Percentiles rank a stretch among this genome's conserved stretches.
phyloP scores from a whole-genome alignment of 768 basidiomycete genomes.

The Boletus bicolor region DNA sequence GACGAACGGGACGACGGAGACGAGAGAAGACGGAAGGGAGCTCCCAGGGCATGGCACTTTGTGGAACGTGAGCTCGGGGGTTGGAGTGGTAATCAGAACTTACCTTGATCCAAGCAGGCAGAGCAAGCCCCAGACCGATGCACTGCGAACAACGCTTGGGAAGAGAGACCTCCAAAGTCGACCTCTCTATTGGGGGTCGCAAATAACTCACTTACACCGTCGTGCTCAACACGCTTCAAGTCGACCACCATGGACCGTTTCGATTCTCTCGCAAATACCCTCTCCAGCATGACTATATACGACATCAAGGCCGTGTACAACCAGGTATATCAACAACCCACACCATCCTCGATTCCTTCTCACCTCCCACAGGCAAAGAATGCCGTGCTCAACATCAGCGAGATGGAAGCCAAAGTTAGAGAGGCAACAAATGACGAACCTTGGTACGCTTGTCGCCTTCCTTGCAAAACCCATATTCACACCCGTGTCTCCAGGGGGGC shows the following conservation, averaged over 20 bases:
- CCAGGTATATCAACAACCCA: slow-evolving; percentile 51
- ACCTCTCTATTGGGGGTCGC: slow-evolving; percentile 30
- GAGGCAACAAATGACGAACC: slow-evolving; percentile 98
- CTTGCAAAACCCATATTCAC: background rate
- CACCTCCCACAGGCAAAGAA: slow-evolving; percentile 76
- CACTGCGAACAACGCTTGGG: background rate
- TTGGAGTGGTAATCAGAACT: background rate
- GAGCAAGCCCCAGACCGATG: background rate
- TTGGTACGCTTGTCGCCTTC: slow-evolving; percentile 59
- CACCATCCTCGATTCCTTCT: background rate
- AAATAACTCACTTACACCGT: background rate
- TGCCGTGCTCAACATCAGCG: slow-evolving; percentile 91
- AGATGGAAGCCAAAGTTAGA: slow-evolving; percentile 94
- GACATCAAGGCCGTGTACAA: slow-evolving; percentile 94
- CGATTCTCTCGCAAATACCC: slow-evolving; percentile 67
- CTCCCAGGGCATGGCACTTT: slow-evolving; percentile 21
- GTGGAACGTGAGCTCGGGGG: background rate
- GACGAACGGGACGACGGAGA: slow-evolving; percentile 28
- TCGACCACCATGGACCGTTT: slow-evolving; percentile 68
- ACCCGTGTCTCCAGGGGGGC: slow-evolving; percentile 71
- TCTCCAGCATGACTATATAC: slow-evolving; percentile 86
- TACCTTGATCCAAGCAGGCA: slow-evolving; percentile 2
- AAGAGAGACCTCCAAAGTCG: background rate
- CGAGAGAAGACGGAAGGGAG: slow-evolving; percentile 34
- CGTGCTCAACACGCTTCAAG: background rate